Percentiles rank a stretch among this genome's conserved stretches.
Evolutionary conservation across 352 stramenopile species (phyloP).

Genomic region (Paralagenidium karlingii): DNA sequence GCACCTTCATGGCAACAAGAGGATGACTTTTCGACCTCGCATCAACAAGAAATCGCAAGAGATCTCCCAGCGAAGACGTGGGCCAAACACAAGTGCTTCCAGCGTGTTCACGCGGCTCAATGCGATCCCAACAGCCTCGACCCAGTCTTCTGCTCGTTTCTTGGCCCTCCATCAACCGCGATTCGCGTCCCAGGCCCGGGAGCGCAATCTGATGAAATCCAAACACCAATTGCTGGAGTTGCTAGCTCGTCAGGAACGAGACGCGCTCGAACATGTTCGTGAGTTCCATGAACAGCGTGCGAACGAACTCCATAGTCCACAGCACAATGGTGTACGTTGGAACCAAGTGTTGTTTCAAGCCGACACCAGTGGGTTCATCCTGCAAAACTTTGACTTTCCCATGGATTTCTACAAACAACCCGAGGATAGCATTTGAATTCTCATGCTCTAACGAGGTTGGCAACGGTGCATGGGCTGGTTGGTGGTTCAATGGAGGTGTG

Average conservation of each 20-base stretch:
- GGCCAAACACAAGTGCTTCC: constrained; percentile 7
- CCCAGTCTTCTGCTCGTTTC: not conserved
- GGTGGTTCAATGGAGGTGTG: too few relatives aligned
- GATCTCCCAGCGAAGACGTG: constrained; percentile 10
- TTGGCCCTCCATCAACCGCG: constrained; percentile 1
- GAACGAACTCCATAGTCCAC: constrained; percentile 1
- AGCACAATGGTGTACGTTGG: constrained; percentile 13
- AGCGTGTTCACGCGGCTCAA: not conserved
- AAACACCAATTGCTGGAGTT: too few relatives aligned
- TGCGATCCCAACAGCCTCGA: not conserved
- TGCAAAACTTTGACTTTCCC: constrained; percentile 24
- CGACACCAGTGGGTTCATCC: constrained; percentile 22
- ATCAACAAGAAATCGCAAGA: not conserved
- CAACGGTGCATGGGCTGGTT: too few relatives aligned
- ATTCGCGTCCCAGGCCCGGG: constrained; percentile 2
- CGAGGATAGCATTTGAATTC: too few relatives aligned
- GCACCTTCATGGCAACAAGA: too few relatives aligned
- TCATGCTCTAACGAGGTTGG: too few relatives aligned
- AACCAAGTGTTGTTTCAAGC: constrained; percentile 19
- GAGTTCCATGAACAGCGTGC: constrained; percentile 5
- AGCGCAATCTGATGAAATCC: constrained; percentile 21
- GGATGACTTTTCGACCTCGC: constrained; percentile 1
- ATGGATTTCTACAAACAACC: too few relatives aligned
- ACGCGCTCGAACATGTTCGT: too few relatives aligned
- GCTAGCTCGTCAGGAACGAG: too few relatives aligned